Evolutionary conservation across 169 alveolate species (phyloP), one percentile per base, ranked within the genome.

Genomic region (Eimeria falciformis): DNA sequence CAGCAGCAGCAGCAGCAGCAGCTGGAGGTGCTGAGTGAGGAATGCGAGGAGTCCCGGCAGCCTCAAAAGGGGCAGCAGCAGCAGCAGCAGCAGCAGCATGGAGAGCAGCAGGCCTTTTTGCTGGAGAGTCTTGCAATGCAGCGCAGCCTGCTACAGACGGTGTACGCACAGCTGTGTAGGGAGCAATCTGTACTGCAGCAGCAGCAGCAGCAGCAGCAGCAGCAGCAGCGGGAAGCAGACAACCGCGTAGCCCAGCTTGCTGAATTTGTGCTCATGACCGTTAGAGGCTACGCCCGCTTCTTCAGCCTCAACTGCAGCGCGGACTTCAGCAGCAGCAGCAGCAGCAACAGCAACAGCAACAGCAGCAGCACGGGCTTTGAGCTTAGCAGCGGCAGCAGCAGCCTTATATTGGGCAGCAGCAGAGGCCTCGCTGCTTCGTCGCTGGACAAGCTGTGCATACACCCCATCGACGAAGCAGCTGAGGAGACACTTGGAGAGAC

Each of bases 121-220:
- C 71, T 56, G 53, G 65, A 78, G 71, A 78, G 88, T n/a, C 73
- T 78, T 3, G 88, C 88, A 18, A 27, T 37, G 88, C 73, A 78
- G 53, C 88, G 88, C 4, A 47, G 7, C 71, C 33, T 78, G 2
- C 55, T 78, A 29, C 46, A 78, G 71, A 27, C 73, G 2, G 71
- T 78, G 50, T 78, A 53, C 88, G 73, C 53, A 2, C 88, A 78
- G 11, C 73, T 78, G 5, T 71, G 71, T 1, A 62, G 46, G 88
- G 88, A 78, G 69, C 88, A 78, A 71, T 71, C n/a, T 14, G 17
- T 78, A 71, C 88, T 78, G 68, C 88, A 78, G 88, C 88, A 47
- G 71, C 71, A 46, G 69, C 62, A 40, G 62, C 84, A 75, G 45
- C 85, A n/a, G 73, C 73, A 62, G 75, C 79, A 79, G 55, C 88